Base-by-base conservation (phyloP, 2,329 filamentous ascomycete species). In the Paecilomyces dactylethromorphus region DNA sequence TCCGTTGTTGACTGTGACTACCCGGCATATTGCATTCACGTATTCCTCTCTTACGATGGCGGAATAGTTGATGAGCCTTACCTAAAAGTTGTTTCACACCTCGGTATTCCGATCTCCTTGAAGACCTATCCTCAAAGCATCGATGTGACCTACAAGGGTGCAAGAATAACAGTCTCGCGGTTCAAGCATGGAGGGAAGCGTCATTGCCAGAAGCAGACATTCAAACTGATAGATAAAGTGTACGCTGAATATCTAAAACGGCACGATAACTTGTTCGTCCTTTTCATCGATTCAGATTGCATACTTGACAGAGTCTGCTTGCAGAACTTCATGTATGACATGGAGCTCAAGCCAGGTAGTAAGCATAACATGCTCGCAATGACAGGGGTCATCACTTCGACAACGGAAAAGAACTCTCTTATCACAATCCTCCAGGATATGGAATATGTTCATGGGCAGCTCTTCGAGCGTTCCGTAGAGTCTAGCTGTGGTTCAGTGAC, bases 291-390 rank as follows among this genome's bases (percentile, higher is more conserved):
- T 77, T 97, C 92, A 0, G 93, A 97, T 72, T 97, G 94, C 75
- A 94, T 97, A 62, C 80, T 97, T 55, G 93, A 97, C 78, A 85
- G 87, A 59, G 86, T 92, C 49, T 97, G 93, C 72, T 84, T 97
- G 60, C 93, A 97, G 72, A 97, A 97, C 74, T 97, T 97, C 76
- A 90, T 97, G 78, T 97, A 94, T 75, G 93, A 97, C 72, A 97
- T 97, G 94, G 92, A 97, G 75, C 81, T 97, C 61, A 96, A 93
- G 74, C 93, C 93, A 0, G 92, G 92, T 57, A 96, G 92, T 76
- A 87, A 90, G 70, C 86, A 87, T 70, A 91, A 95, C 72, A 97
- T 96, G 91, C 81, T 97, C 69, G 93, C 93, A 56, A 97, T 97
- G 91, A 97, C 93, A 13, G 93, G 93, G 32, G 90, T 97, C 69